Evolutionary conservation across 345 rosid species (phyloP).

Genomic region (Melaleuca quinquenervia): DNA sequence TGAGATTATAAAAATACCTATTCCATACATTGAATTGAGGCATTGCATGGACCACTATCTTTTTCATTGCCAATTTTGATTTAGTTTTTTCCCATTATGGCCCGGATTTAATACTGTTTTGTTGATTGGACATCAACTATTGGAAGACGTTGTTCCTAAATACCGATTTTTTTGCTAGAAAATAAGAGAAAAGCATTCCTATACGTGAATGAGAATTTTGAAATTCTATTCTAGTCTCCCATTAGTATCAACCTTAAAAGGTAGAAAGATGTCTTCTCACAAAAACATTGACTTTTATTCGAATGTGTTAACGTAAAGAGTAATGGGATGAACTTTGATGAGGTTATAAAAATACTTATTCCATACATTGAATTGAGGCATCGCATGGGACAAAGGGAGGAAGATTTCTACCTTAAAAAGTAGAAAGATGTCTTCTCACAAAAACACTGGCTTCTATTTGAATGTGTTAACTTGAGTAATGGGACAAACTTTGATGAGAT

Average conservation of each 20-base stretch:
- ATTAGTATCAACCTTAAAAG: not conserved
- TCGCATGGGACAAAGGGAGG: not conserved
- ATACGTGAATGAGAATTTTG: too few species aligned
- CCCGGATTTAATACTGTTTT: too few species aligned
- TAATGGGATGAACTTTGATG: not conserved
- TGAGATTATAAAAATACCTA: not conserved
- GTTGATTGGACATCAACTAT: too few species aligned
- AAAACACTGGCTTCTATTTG: not conserved
- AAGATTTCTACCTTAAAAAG: not conserved
- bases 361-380: not conserved
- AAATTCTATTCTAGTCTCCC: too few species aligned
- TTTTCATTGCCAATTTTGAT: too few species aligned
- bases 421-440: not conserved
- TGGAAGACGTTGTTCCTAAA: too few species aligned
- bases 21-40: not conserved
- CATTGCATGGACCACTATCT: not conserved
- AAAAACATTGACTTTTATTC: not conserved
- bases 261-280: not conserved
- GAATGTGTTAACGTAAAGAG: not conserved
- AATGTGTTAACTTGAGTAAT: not conserved
- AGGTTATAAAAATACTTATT: not conserved
- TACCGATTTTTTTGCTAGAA: too few species aligned
- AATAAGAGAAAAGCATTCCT: too few species aligned
- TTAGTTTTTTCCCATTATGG: too few species aligned
- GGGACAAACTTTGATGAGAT: not conserved